Evolutionary conservation across 1,139 yeast genomes (phyloP).

Genomic region (Casaregolazyma lundiana): DNA sequence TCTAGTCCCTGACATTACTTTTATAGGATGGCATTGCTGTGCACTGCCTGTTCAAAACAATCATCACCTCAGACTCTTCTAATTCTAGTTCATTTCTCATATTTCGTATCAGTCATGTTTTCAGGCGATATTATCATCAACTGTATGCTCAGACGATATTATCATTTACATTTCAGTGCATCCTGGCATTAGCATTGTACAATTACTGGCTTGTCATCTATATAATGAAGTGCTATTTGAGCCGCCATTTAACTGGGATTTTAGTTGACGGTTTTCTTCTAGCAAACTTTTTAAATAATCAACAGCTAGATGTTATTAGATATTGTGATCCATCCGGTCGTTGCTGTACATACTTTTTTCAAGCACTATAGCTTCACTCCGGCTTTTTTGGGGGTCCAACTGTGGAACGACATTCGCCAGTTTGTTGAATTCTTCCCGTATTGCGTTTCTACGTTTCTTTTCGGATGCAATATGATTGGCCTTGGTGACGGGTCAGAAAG

Average conservation of each 20-base stretch:
- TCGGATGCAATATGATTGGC: slow-evolving; percentile 48
- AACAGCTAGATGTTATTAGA: slow-evolving; percentile 8
- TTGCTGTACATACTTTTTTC: slow-evolving; percentile 28
- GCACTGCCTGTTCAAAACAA: no score
- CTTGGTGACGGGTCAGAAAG: no score
- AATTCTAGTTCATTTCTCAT: no score
- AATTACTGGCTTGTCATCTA: no score
- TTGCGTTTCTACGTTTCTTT: slow-evolving; percentile 45
- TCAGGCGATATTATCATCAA: no score
- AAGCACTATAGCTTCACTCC: slow-evolving; percentile 41
- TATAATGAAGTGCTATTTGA: neutral
- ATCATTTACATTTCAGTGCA: no score
- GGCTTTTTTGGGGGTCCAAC: slow-evolving; percentile 35
- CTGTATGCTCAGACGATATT: no score
- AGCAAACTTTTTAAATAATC: slow-evolving; percentile 6
- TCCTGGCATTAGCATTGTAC: neutral
- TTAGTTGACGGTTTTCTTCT: slow-evolving; percentile 8
- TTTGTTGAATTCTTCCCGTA: slow-evolving; percentile 42
- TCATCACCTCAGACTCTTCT: no score
- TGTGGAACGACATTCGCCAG: slow-evolving; percentile 42
- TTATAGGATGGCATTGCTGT: no score
- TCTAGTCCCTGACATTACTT: no score
- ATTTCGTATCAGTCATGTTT: no score
- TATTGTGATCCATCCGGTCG: neutral
- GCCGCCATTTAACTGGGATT: neutral